Evolutionary conservation across 2,329 filamentous ascomycete genomes (phyloP), one percentile per base, ranked within the genome.

Genomic region (Phyllachora maydis): DNA sequence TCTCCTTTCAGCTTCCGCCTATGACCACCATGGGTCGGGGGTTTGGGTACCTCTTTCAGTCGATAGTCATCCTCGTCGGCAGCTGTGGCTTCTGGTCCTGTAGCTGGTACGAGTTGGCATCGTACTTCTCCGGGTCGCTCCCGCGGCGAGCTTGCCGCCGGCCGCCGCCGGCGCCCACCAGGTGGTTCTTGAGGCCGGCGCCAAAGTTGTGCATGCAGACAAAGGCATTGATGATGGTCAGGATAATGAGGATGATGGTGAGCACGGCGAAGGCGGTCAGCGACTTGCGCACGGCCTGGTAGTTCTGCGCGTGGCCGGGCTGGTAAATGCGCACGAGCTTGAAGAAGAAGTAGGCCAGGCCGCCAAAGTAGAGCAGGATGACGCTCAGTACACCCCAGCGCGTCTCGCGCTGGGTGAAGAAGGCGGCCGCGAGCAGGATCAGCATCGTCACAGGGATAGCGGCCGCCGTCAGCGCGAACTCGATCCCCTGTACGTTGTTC

Each of bases 311-410:
- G 35, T 67, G 64, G 20, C 45, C 45, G 8, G 65, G 54, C 35
- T 75, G 68, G 49, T 91, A 98, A 68, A 98, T 98, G 43, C 88
- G 78, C 29, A 88, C 75, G 26, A 98, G 68, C 60, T 98, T 98
- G 66, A 93, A 98, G 43, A 92, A 65, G 57, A 98, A 98, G 55
- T 95, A 98, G 27, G 72, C 79, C 33, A 95, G 64, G 18, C 72
- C 85, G 31, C 75, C 81, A 33, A 92, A 71, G 50, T 91, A 93
- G 27, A 93, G 62, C 24, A 83, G 53, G 37, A 95, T 85, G 41
- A 81, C 69, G 34, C 55, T 40, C 25, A 71, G 50, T 68, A 90
- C 90, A 43, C 85, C 83, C 8, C 59, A 28, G 35, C 70, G 72
- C 41, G 71, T 83, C 48, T 98, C 88, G 34, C 69, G 69, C 22